Conservation (phyloP, 176 grass and related monocot species). For the Musa schizocarpa region DNA sequence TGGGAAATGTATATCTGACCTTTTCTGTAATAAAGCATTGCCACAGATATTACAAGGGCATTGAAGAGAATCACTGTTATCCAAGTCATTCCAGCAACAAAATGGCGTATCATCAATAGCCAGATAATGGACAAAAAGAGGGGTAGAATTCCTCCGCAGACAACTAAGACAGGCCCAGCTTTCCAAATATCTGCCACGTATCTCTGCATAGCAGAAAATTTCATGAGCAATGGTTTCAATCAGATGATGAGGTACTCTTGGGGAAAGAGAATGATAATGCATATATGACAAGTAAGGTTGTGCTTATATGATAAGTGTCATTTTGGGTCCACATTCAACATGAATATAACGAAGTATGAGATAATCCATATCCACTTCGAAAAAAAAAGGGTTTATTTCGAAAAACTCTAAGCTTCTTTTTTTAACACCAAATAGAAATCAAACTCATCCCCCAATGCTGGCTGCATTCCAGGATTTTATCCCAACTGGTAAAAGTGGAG, state of each 20-base stretch:
- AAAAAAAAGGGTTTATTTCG: not conserved
- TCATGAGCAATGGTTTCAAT: not conserved
- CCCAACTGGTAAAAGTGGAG: not conserved
- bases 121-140: constrained; percentile 78
- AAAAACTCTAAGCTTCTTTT: not conserved
- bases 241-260: not conserved
- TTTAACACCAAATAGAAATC: not conserved
- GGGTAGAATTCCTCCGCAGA: constrained; percentile 95
- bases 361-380: too few species aligned
- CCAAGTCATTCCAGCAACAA: constrained; percentile 95
- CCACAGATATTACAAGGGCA: constrained; percentile 79
- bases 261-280: not conserved
- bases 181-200: constrained; percentile 95
- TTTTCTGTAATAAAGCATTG: constrained; percentile 93
- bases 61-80: constrained; percentile 94
- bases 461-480: not conserved
- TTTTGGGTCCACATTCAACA: not conserved
- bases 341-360: not conserved
- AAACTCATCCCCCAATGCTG: not conserved
- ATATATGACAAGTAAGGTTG: not conserved
- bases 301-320: too few species aligned
- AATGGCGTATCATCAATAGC: constrained; percentile 96
- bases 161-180: constrained; percentile 88
- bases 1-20: constrained; percentile 29
- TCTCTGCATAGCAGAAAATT: constrained; percentile 48